Base-by-base conservation (phyloP, 1,139 yeast species). In the Geotrichum restrictum region DNA sequence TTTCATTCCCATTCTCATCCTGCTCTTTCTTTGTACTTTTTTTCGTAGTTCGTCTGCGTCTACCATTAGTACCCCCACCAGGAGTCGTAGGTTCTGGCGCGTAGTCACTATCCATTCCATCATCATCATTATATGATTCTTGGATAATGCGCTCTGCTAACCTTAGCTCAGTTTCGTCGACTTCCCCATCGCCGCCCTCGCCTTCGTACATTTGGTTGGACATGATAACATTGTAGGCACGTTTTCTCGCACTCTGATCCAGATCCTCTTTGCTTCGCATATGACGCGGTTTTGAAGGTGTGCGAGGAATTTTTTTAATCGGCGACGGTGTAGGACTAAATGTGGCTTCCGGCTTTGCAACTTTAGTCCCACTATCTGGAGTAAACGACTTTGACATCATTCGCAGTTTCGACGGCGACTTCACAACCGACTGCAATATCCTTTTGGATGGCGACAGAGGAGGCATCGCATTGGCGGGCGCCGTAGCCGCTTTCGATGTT, bases 201-300 rank as follows among this genome's bases (percentile, higher is more conserved):
- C 22, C 22, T 27, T 72, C 79, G 18, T 69, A 71, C 68, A 73
- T 64, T 39, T 69, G 62, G 39, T 64, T 65, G 3, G 69, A 64
- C 54, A 73, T 72, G 2, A 69, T 62, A 1, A 69, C 64, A 40
- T 65, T 60, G 31, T 70, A 64, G 0, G 86, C 82, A 57, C 78
- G 65, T 57, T 75, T 75, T 22, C 79, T 66, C 0, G 86, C 86
- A 4, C 81, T 73, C 46, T 64, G 64, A 56, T 81, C 79, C 50
- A 78, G 60, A 22, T 77, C 81, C 0, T 52, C 56, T n/a, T 50
- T 40, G 22, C 49, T 51, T 19, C 57, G 38, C 32, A 41, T 11
- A 8, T 34, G 19, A 6, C 46, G 27, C 32, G 45, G 52, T 48
- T 48, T 48, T 3, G 53, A 37, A 16, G 55, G 52, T 16, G 55